A percentile compares a stretch with the other conserved stretches of the same genome.
These are phyloP conservation scores for Pyrenochaeta sp. DNA, from an alignment of 2,329 filamentous ascomycete genomes.

Conservation along the genomic window DNA sequence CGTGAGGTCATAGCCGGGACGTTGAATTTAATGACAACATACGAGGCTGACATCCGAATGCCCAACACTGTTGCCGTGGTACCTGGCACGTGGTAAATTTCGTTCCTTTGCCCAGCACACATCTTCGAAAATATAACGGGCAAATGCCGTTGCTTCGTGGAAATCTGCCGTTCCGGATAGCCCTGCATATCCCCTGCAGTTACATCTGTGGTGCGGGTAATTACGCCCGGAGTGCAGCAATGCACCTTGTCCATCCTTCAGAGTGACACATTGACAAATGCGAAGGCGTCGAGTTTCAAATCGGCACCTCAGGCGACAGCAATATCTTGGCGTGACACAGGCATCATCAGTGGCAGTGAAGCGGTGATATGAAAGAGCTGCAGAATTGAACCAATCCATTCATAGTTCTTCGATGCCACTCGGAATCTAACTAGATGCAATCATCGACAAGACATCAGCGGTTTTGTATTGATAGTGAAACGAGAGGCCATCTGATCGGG, in stretches of 20 bases:
- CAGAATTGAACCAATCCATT: not conserved
- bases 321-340: not conserved
- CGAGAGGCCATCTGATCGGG: not conserved
- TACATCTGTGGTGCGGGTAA: not conserved
- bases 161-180: not conserved
- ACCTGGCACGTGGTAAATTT: no score
- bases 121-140: no score
- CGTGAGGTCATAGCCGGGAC: constrained; percentile 19
- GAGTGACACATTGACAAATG: not conserved
- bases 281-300: constrained; percentile 5
- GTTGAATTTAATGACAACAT: no score
- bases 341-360: not conserved
- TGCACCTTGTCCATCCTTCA: no score
- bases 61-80: no score
- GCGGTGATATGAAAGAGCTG: not conserved
- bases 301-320: not conserved
- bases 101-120: no score
- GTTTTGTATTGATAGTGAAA: not conserved
- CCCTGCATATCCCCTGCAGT: not conserved
- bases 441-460: not conserved
- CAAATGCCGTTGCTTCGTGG: constrained; percentile 1
- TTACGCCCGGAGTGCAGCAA: not conserved
- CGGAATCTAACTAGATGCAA: not conserved
- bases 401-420: no score
- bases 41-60: no score